Evolutionary conservation across 441 rosid genomes (phyloP), one percentile per base, ranked within the genome.

Genomic region (Kokia cookei): DNA sequence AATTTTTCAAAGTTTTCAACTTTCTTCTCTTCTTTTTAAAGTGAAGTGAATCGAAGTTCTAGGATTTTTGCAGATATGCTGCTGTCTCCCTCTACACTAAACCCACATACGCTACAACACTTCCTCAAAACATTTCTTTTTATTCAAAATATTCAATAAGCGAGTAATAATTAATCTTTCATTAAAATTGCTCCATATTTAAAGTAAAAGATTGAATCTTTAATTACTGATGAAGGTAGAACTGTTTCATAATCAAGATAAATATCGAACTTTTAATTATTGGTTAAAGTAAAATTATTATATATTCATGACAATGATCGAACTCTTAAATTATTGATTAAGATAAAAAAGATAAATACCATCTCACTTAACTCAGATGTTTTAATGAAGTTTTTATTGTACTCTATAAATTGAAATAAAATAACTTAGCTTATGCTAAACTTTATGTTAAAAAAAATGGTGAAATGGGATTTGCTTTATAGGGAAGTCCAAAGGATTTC

Each of bases 1-100:
- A 77, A n/a, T 80, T 73, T 73, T 75, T 77, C 69, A 43, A 72
- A 80, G 76, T 83, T 82, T 64, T 64, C 17, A 29, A 29, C 59
- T 29, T n/a, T 68, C 45, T 50, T 50, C 47, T 9, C 76, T 80
- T 76, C 81, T 78, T 85, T 80, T 60, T 68, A 89, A 84, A 87
- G 89, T 67, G 65, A 73, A 73, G 40, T 83, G 83, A 77, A 89
- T 86, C 88, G 92, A 89, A 86, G 86, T 89, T 89, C 77, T 73
- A 72, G 80, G 96, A 89, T 89, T 88, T 88, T 84, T 75, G 58
- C 69, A 74, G 93, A 88, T 88, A 85, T 88, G 89, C 83, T 77
- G 50, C 55, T 72, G 79, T 77, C 84, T 75, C 70, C 82, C 73
- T 66, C 47, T 51, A 2, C 61, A 55, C 87, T 77, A 47, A 27